Evolutionary conservation across 116 monocot genomes (phyloP).

Genomic region (Phalaenopsis hybrid): DNA sequence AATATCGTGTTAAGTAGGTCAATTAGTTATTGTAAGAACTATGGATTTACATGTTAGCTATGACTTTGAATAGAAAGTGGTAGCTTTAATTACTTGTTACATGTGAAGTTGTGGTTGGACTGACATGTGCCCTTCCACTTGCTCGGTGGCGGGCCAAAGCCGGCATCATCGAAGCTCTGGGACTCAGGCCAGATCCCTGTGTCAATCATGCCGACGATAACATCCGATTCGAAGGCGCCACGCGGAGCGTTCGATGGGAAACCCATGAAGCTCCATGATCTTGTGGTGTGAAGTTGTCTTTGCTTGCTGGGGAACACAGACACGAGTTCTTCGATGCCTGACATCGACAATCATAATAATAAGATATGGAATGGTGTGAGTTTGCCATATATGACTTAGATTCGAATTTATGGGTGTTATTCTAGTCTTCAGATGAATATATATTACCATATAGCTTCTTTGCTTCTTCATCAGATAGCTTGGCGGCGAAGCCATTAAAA

Average conservation of each 20-base stretch:
- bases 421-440: no score
- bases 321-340: slow-evolving; percentile 15
- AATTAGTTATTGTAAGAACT: no score
- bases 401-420: not conserved
- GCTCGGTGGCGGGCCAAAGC: slow-evolving; percentile 21
- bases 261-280: slow-evolving; percentile 20
- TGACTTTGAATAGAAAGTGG: no score
- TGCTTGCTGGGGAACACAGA: slow-evolving; percentile 14
- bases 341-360: no score
- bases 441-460: slow-evolving; percentile 3
- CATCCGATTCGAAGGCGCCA: slow-evolving; percentile 4
- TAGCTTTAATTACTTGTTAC: slow-evolving; percentile 22
- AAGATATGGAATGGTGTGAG: no score
- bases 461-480: slow-evolving; percentile 5
- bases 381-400: not conserved
- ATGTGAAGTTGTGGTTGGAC: slow-evolving; percentile 12
- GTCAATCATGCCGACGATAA: slow-evolving; percentile 20
- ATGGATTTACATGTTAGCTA: no score
- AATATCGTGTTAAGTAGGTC: no score
- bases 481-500: slow-evolving; percentile 17
- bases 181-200: slow-evolving; percentile 37
- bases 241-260: slow-evolving; percentile 2
- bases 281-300: slow-evolving; percentile 16
- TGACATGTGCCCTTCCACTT: slow-evolving; percentile 38
- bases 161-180: slow-evolving; percentile 24